These are phyloP conservation scores for Ormosia semicastrata DNA, from an alignment of 306 rosid species.

Conservation along the genomic window DNA sequence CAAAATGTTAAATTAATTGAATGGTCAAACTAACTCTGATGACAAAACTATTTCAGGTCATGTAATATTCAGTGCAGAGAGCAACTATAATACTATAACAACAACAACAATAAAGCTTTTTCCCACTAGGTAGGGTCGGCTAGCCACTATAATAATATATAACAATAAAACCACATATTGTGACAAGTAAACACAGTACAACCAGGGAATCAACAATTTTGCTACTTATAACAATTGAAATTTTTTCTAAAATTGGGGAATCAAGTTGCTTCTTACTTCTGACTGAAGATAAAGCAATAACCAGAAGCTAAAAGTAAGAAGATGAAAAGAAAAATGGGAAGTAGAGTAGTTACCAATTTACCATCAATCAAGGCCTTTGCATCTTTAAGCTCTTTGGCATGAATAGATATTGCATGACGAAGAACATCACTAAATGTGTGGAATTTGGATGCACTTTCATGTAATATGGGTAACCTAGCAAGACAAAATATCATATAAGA, in stretches of 20 bases:
- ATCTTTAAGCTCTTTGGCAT: conserved; percentile 62
- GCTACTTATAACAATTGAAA: neutral
- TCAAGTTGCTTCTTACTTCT: neutral
- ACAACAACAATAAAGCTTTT: no score
- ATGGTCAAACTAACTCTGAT: neutral
- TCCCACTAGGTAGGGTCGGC: no score
- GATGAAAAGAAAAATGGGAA: neutral
- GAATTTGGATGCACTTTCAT: conserved; percentile 53
- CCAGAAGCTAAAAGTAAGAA: neutral
- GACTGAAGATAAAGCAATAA: neutral
- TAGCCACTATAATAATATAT: no score
- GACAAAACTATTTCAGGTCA: neutral
- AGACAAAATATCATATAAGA: conserved; percentile 22
- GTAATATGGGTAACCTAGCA: conserved; percentile 68
- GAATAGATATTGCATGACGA: conserved; percentile 62
- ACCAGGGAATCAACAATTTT: neutral
- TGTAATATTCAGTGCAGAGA: neutral
- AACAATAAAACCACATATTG: neutral
- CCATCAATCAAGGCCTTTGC: conserved; percentile 79
- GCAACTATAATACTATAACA: neutral
- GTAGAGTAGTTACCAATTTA: conserved; percentile 57
- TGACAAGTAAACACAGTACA: neutral
- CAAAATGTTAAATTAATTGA: neutral
- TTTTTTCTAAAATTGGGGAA: neutral
- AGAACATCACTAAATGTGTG: conserved; percentile 61